These are phyloP conservation scores for Podospora fimiseda DNA, from an alignment of 495 filamentous ascomycete species.

Conservation along the genomic window DNA sequence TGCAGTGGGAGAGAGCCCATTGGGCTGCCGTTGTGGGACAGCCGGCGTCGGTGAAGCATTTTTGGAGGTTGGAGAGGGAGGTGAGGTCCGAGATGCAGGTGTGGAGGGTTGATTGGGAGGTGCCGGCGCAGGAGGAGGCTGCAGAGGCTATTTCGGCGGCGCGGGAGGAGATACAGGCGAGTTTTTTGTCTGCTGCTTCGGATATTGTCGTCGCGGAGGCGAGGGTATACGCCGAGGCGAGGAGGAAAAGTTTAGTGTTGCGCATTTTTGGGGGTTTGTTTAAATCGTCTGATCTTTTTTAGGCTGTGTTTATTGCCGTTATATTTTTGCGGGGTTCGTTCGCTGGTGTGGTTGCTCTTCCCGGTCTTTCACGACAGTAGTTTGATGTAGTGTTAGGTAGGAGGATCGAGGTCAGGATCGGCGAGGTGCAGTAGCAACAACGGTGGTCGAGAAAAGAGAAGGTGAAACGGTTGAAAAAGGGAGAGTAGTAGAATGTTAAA, in stretches of 20 bases:
- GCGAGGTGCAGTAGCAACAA: too few species aligned
- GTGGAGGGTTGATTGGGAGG: conserved; percentile 21
- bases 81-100: conserved; percentile 12
- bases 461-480: too few species aligned
- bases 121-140: conserved; percentile 38
- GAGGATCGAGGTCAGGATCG: too few species aligned
- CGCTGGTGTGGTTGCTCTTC: too few species aligned
- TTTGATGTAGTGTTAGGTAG: too few species aligned
- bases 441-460: too few species aligned
- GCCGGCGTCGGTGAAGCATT: conserved; percentile 34
- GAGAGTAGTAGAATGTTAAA: too few species aligned
- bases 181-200: not conserved
- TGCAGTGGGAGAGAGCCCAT: conserved; percentile 28
- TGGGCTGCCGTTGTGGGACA: conserved; percentile 33
- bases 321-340: too few species aligned
- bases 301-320: not conserved
- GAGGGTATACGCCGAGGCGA: too few species aligned
- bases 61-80: conserved; percentile 22
- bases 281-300: not conserved
- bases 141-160: conserved; percentile 20
- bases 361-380: too few species aligned
- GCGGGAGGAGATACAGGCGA: not conserved
- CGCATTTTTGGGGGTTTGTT: conserved; percentile 8
- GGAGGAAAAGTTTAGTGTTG: conserved; percentile 6
- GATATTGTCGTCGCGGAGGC: too few species aligned